Base-by-base conservation (phyloP, 192 early-diverging fungal genomes). In the Rhizophagus sp. region DNA sequence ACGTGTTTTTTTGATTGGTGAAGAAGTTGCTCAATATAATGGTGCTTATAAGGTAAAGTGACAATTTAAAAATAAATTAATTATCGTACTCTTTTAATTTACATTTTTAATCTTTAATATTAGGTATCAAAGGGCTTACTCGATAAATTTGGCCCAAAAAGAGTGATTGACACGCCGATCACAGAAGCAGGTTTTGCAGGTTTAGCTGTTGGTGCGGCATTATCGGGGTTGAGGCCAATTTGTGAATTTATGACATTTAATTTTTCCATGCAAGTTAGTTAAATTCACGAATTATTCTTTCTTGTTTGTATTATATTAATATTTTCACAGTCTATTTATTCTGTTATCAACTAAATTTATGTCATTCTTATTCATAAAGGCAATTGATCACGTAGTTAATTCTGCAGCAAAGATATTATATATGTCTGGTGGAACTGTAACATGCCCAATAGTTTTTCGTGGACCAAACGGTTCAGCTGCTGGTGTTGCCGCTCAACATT, bases 171-270 rank as follows among this genome's bases (percentile, higher is more conserved):
- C 87, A 99, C 97, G 77, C 97, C 97, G 62, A 99, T 99, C 76
- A 99, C 97, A 49, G 97, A 99, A 90, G 95, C 96, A 89, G 97
- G 97, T 72, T 96, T 99, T 81, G 93, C 95, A 78, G 97, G 97
- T 84, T 89, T 99, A 67, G 97, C 97, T 82, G 91, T 97, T 70
- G 97, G 97, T 65, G 93, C 96, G 44, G 97, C 97, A 41, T 90
- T 99, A 79, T 89, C 92, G 79, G 97, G 97, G 61, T 89, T 97
- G 71, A 95, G 94, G 88, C 97, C 97, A 39, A 93, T 99, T 78
- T 99, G 97, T 90, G 97, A 99, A 89, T 99, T 99, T 87, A 99
- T 99, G 97, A 99, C 97, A 78, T 98, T 96, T 86, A 99, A 99
- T 94, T 99, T 99, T 91, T 95, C 97, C 44, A 96, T 99, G 96